Evolutionary conservation across 1,284 basidiomycete genomes (phyloP), one percentile per base, ranked within the genome.

Genomic region (Exsudoporus floridanus): DNA sequence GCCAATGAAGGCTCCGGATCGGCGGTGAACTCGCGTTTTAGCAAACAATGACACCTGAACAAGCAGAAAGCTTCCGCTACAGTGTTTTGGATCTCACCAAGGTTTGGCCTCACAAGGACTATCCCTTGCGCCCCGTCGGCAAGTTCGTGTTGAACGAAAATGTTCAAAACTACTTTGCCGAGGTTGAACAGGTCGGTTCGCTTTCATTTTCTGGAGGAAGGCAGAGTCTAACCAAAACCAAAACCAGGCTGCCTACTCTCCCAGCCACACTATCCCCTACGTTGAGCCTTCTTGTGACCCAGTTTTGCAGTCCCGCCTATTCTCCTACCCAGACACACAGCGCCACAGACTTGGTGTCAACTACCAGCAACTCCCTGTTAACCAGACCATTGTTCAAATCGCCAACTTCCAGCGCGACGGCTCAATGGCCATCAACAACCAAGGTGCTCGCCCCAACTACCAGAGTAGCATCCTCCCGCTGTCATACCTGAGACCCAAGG

Each of bases 251-350:
- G 92, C 92, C 1, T 95, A 92, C 77, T 81, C 90, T 31, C 94
- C 94, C 0, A 88, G 90, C 1, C 92, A 97, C 71, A 73, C 86
- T 46, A 75, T 96, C 4, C 90, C 90, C 2, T 95, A 94, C 69
- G 82, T 94, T 63, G 94, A 96, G 77, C 81, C 92, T 33, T 87
- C 88, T 16, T 82, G 86, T 34, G 94, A 97, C 73, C 94, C 94
- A 16, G 90, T 97, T 56, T 79, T 97, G 58, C 94, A 97, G 72
- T 88, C 88, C 27, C 90, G 94, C 57, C 81, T 97, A 37, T 97
- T 96, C 84, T 92, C 92, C 10, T 98, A 98, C 79, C 91, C 93
- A 5, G 94, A 97, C 71, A 92, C 94, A 7, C 94, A 96, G 72
- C 85, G 92, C 56, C 88, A 94, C 77, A 86, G 87, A 66, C 83